phyloP scores from a whole-genome alignment of 139 green algal genomes.

The Picochlorum sp. region DNA sequence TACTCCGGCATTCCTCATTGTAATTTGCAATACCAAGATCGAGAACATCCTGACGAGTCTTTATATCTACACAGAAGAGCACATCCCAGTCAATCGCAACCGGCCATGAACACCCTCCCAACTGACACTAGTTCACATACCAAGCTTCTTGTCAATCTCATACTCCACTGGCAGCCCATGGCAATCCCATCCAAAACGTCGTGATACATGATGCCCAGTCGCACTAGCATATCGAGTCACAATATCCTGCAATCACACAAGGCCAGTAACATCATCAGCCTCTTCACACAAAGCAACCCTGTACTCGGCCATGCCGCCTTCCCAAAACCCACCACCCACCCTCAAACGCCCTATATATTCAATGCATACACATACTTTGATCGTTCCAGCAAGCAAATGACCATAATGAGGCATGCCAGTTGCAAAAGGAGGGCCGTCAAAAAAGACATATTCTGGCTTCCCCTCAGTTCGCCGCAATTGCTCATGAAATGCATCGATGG shows the following conservation, averaged over 20 bases:
- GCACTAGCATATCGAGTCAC: conserved; percentile 87
- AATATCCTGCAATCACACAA: conserved; percentile 68
- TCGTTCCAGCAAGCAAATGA: conserved; percentile 94
- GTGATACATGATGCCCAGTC: conserved; percentile 81
- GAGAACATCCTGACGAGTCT: conserved; percentile 77
- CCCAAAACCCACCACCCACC: too few relatives aligned
- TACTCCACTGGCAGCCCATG: conserved; percentile 98
- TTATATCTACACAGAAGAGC: conserved; percentile 62
- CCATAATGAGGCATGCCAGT: conserved; percentile 98
- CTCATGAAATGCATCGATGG: conserved; percentile 73
- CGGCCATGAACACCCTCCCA: not conserved
- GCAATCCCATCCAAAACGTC: conserved; percentile 96
- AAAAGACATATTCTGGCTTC: conserved; percentile 93
- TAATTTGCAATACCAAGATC: conserved; percentile 93
- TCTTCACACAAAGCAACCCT: not conserved
- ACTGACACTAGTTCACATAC: conserved; percentile 30
- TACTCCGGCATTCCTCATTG: conserved; percentile 98
- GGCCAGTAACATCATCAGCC: not conserved
- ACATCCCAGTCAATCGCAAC: not conserved
- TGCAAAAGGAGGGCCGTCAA: conserved; percentile 96
- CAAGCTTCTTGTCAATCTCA: conserved; percentile 98
- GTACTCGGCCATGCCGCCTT: not conserved
- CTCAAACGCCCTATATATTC: too few relatives aligned
- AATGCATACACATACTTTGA: conserved; percentile 67
- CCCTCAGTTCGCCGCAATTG: conserved; percentile 81